Evolutionary conservation across 306 rosid species (phyloP).

Genomic region (Castanea crenata): DNA sequence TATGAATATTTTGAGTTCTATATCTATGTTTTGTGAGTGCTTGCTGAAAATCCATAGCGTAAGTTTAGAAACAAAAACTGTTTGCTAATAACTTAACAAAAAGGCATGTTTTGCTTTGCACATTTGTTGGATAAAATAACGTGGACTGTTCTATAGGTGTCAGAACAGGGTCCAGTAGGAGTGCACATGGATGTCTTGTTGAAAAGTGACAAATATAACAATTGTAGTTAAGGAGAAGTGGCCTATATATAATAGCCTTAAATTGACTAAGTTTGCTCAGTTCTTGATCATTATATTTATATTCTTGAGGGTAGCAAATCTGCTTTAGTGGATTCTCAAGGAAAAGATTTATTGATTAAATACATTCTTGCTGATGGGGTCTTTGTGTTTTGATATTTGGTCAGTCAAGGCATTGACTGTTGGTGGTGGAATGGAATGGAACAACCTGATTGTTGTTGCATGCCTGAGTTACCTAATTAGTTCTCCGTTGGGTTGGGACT

Average conservation of each 20-base stretch:
- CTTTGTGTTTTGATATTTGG: background rate
- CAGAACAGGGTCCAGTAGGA: background rate
- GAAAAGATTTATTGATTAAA: background rate
- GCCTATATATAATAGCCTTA: background rate
- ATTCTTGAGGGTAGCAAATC: background rate
- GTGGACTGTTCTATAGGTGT: background rate
- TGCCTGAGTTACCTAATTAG: background rate
- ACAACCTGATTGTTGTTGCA: background rate
- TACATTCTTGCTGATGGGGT: background rate
- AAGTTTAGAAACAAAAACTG: background rate
- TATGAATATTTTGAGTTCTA: background rate
- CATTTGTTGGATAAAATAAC: background rate
- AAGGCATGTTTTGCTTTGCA: background rate
- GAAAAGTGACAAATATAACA: background rate
- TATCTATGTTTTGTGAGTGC: background rate
- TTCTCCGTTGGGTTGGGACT: background rate
- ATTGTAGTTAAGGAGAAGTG: background rate
- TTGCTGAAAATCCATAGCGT: background rate
- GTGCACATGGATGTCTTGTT: background rate
- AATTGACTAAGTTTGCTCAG: background rate
- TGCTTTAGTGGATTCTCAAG: background rate
- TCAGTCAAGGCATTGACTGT: background rate
- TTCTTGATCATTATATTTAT: background rate
- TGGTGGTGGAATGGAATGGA: background rate
- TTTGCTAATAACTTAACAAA: background rate